These are phyloP conservation scores for Geotrichum carabidarum DNA, from an alignment of 1,139 yeast species.

Conservation along the genomic window DNA sequence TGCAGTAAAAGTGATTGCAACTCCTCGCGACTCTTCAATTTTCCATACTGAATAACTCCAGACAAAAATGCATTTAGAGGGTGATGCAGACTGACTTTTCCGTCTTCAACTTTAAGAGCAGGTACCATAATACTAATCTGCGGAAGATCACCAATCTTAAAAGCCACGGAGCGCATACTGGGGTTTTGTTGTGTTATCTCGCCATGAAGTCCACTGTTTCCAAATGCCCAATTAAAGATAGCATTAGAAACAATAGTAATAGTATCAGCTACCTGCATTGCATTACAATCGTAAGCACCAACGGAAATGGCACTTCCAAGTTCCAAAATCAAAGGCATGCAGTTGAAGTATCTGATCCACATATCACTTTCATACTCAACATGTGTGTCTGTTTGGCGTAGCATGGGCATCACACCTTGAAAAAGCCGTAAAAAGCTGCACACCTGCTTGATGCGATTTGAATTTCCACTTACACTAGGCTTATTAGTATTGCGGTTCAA, in stretches of 20 bases:
- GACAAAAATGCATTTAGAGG: slow-evolving; percentile 72
- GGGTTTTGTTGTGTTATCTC: background rate
- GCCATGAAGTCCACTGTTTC: slow-evolving; percentile 21
- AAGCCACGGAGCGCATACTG: background rate
- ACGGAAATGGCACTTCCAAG: slow-evolving; percentile 37
- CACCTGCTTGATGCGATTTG: slow-evolving; percentile 41
- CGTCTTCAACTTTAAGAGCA: slow-evolving; percentile 42
- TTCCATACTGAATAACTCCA: slow-evolving; percentile 57
- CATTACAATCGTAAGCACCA: slow-evolving; percentile 29
- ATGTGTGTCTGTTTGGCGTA: slow-evolving; percentile 70
- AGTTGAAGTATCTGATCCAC: slow-evolving; percentile 74
- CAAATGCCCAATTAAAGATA: slow-evolving; percentile 32
- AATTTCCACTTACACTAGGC: slow-evolving; percentile 35
- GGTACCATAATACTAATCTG: background rate
- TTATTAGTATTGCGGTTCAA: slow-evolving; percentile 62
- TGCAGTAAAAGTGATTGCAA: slow-evolving; percentile 28
- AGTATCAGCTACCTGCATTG: slow-evolving; percentile 22
- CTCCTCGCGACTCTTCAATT: slow-evolving; percentile 32
- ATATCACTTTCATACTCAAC: slow-evolving; percentile 87
- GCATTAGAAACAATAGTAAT: slow-evolving; percentile 26
- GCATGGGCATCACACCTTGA: slow-evolving; percentile 73
- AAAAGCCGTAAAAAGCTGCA: slow-evolving; percentile 63
- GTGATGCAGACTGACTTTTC: slow-evolving; percentile 65
- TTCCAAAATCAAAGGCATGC: slow-evolving; percentile 47
- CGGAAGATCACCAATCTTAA: background rate